phyloP scores from a whole-genome alignment of 2,329 filamentous ascomycete genomes.

The Tolypocladium sp. region DNA sequence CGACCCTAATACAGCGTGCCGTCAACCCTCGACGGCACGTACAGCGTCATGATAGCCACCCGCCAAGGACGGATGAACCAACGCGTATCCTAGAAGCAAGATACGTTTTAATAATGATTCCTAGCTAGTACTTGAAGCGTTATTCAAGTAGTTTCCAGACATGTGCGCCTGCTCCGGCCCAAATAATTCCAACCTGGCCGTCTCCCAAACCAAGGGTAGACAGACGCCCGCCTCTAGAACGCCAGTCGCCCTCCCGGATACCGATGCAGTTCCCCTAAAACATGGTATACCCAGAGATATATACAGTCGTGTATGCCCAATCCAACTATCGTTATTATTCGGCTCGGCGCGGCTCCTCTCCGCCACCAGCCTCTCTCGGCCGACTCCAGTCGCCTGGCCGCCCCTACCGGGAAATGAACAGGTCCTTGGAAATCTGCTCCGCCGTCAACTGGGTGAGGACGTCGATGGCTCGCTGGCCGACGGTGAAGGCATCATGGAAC shows the following conservation, averaged over 20 bases:
- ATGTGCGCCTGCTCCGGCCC: not conserved
- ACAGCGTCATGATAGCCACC: too few species aligned
- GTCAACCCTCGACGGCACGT: too few species aligned
- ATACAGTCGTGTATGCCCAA: not conserved
- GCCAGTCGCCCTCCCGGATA: not conserved
- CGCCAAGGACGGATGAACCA: not conserved
- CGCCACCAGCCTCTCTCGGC: not conserved
- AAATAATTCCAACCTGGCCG: not conserved
- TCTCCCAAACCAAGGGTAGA: not conserved
- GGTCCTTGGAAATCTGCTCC: constrained; percentile 10
- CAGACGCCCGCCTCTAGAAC: not conserved
- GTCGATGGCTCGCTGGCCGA: constrained; percentile 24
- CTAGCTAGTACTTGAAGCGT: not conserved
- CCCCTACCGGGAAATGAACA: constrained; percentile 9
- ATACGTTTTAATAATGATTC: not conserved
- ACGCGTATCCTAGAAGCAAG: not conserved
- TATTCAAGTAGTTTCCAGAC: not conserved
- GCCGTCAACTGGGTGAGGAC: constrained; percentile 8
- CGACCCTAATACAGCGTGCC: too few species aligned
- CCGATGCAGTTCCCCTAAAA: not conserved
- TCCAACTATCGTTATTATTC: too few species aligned
- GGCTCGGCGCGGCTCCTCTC: not conserved
- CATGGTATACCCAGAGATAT: not conserved
- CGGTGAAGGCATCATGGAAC: constrained; percentile 41
- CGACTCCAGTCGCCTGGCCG: not conserved